phyloP scores from a whole-genome alignment of 306 rosid species.

The Cucumis cinereus region DNA sequence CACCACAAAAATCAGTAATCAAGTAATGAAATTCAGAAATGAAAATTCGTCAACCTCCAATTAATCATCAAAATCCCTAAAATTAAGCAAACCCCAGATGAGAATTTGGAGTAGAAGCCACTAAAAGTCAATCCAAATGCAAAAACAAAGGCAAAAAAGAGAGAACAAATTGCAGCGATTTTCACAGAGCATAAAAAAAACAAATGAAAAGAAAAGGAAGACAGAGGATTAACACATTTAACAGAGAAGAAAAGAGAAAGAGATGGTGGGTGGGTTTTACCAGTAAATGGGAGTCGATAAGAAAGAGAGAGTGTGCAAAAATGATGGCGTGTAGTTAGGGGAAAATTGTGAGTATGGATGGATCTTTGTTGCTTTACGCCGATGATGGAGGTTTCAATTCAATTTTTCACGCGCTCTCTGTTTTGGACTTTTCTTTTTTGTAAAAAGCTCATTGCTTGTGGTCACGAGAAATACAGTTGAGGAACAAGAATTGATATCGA shows the following conservation, averaged over 20 bases:
- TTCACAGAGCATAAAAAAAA: not conserved
- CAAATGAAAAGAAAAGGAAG: not conserved
- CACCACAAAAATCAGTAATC: not conserved
- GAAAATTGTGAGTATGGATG: slow-evolving; percentile 4
- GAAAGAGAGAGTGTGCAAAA: slow-evolving; percentile 17
- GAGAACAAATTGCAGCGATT: not conserved
- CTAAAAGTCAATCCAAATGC: not conserved
- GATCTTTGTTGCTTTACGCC: not conserved
- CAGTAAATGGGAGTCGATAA: slow-evolving; percentile 10
- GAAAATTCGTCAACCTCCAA: not conserved
- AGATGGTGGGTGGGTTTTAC: not conserved
- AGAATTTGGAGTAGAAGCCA: not conserved
- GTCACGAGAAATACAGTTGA: slow-evolving; percentile 7
- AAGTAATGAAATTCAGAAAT: not conserved
- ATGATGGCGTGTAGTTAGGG: slow-evolving; percentile 36
- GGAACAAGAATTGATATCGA: not conserved
- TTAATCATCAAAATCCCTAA: not conserved
- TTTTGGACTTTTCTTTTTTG: not conserved
- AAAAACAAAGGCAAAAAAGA: not conserved
- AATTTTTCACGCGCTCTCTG: slow-evolving; percentile 5
- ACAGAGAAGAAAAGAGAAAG: slow-evolving; percentile 7
- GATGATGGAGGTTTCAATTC: not conserved
- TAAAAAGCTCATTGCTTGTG: not conserved
- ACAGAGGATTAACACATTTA: not conserved
- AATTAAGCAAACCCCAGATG: slow-evolving; percentile 3